A percentile compares a stretch with the other conserved stretches of the same genome.
Conservation (phyloP, 805 yeast genomes). For the Lipomyces lipofer region DNA sequence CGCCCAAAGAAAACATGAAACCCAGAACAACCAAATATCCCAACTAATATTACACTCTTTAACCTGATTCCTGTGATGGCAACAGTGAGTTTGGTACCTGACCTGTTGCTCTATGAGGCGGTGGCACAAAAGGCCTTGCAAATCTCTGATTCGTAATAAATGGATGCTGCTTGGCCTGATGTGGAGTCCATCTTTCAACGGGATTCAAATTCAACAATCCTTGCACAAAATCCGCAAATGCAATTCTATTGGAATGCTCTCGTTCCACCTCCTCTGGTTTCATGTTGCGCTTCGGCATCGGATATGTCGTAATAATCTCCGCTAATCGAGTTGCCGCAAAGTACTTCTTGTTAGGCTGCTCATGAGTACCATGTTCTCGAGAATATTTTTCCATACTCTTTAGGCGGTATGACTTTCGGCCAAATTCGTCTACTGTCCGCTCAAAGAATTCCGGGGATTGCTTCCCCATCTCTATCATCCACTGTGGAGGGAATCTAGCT, state of each 20-base stretch:
- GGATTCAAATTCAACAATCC: slow-evolving; percentile 85
- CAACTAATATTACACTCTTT: no score
- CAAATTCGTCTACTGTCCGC: slow-evolving; percentile 42
- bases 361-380: slow-evolving; percentile 46
- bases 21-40: no score
- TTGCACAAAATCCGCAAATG: slow-evolving; percentile 70
- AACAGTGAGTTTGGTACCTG: no score
- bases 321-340: slow-evolving; percentile 62
- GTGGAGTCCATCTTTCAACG: slow-evolving; percentile 92
- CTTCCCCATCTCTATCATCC: slow-evolving; percentile 96
- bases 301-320: slow-evolving; percentile 74
- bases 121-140: not conserved
- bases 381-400: slow-evolving; percentile 56
- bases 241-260: slow-evolving; percentile 68
- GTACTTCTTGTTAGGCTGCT: slow-evolving; percentile 78
- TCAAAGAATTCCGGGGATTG: slow-evolving; percentile 69
- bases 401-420: slow-evolving; percentile 40
- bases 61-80: no score
- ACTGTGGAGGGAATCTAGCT: slow-evolving; percentile 77
- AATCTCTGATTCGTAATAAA: slow-evolving; percentile 59
- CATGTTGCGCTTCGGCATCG: slow-evolving; percentile 38
- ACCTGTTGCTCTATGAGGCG: no score
- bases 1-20: no score
- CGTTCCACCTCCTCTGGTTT: not conserved
- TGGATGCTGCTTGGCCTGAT: slow-evolving; percentile 88